Evolutionary conservation across 768 basidiomycete genomes (phyloP).

Genomic region (Kwoniella sp.): DNA sequence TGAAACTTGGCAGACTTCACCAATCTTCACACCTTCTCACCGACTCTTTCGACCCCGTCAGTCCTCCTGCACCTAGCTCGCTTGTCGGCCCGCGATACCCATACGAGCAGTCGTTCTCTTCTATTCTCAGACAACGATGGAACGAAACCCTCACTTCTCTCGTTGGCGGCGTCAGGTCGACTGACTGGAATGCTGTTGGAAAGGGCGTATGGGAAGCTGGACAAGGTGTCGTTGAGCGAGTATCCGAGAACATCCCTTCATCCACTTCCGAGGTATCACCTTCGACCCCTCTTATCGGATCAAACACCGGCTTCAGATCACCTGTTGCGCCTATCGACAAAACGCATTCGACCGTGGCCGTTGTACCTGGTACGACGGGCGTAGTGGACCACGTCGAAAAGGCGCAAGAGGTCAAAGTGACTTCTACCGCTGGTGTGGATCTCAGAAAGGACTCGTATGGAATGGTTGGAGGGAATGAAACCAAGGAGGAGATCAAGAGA

Average conservation of each 20-base stretch:
- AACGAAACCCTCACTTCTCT: conserved; percentile 31
- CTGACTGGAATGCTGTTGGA: conserved; percentile 35
- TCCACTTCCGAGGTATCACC: not conserved
- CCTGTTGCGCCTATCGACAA: conserved; percentile 5
- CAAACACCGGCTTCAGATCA: not conserved
- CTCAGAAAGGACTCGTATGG: conserved; percentile 16
- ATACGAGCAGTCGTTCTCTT: conserved; percentile 29
- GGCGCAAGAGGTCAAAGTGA: conserved; percentile 6
- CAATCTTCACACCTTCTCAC: conserved; percentile 32
- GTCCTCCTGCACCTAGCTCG: conserved; percentile 32
- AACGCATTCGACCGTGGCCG: conserved; percentile 6
- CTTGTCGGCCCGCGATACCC: conserved; percentile 37
- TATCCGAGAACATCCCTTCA: conserved; percentile 3
- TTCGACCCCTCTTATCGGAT: not conserved
- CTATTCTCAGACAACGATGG: conserved; percentile 37
- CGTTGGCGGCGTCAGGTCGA: conserved; percentile 21
- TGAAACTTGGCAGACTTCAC: conserved; percentile 30
- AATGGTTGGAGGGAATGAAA: conserved; percentile 10
- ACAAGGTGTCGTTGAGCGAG: conserved; percentile 14
- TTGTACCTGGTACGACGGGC: conserved; percentile 16
- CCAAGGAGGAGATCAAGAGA: conserved; percentile 12
- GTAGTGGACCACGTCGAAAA: conserved; percentile 11
- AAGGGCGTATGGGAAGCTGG: conserved; percentile 23
- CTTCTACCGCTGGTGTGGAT: conserved; percentile 6
- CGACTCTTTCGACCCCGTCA: conserved; percentile 36